Conservation (phyloP, 495 filamentous ascomycete species). For the Xylaria longipes region DNA sequence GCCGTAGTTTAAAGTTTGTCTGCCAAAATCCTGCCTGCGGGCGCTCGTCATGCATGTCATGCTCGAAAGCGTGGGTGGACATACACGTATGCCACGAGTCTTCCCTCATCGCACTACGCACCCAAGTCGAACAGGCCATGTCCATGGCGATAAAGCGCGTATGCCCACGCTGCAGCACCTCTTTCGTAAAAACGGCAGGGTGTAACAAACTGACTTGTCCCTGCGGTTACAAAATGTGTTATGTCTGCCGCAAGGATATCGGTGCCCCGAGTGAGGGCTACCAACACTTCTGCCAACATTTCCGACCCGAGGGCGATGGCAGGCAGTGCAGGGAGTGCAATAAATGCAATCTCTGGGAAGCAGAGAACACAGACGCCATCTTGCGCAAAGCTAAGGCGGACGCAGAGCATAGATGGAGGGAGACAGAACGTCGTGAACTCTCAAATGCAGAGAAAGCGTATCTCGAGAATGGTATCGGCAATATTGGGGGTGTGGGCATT, state of each 20-base stretch:
- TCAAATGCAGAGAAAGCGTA: constrained; percentile 55
- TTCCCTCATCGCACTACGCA: constrained; percentile 81
- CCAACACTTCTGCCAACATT: constrained; percentile 93
- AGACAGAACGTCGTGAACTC: constrained; percentile 64
- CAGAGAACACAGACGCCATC: constrained; percentile 82
- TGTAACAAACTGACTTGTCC: constrained; percentile 98
- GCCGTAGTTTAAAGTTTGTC: constrained; percentile 71
- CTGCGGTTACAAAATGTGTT: constrained; percentile 99
- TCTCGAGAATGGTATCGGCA: constrained; percentile 50
- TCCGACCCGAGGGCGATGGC: constrained; percentile 74
- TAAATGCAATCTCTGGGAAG: constrained; percentile 87
- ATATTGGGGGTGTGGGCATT: constrained; percentile 29
- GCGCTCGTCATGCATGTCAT: constrained; percentile 79
- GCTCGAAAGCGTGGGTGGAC: constrained; percentile 67
- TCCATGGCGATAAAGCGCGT: constrained; percentile 94
- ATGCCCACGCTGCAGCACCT: constrained; percentile 86
- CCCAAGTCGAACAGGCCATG: constrained; percentile 87
- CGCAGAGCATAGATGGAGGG: constrained; percentile 83
- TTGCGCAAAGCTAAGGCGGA: constrained; percentile 75
- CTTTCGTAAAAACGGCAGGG: constrained; percentile 88
- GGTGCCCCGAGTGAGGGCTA: constrained; percentile 64
- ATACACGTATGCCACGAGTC: constrained; percentile 82
- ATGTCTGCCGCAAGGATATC: constrained; percentile 76
- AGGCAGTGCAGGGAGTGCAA: constrained; percentile 77
- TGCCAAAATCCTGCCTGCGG: constrained; percentile 72